These are phyloP conservation scores for Dothiorella sarmentorum DNA, from an alignment of 2,329 filamentous ascomycete genomes.

Conservation along the genomic window DNA sequence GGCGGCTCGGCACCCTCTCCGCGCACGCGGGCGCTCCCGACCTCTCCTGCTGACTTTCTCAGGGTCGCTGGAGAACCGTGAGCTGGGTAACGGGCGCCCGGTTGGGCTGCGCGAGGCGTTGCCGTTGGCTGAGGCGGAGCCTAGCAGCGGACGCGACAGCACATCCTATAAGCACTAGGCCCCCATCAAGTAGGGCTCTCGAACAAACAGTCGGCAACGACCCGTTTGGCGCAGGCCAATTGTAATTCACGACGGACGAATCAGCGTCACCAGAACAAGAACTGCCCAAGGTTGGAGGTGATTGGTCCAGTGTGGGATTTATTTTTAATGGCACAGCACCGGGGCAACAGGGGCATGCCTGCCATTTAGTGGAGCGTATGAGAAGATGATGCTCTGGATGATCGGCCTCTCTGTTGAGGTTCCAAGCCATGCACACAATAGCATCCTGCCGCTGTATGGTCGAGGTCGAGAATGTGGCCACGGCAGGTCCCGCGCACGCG, in stretches of 20 bases:
- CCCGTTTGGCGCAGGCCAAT: background rate
- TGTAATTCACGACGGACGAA: conserved; percentile 1
- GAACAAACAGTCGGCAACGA: background rate
- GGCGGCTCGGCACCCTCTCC: conserved; percentile 10
- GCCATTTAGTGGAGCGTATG: background rate
- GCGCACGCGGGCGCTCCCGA: conserved; percentile 13
- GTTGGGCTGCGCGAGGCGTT: background rate
- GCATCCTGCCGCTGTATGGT: background rate
- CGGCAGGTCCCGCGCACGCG: conserved; percentile 9
- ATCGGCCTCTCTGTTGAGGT: background rate
- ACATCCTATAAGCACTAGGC: conserved; percentile 15
- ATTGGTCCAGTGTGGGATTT: conserved; percentile 10
- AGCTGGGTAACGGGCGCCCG: conserved; percentile 1
- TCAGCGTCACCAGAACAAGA: background rate
- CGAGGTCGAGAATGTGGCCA: background rate
- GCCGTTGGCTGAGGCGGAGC: conserved; percentile 11
- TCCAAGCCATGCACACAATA: background rate
- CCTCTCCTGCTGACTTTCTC: conserved; percentile 1
- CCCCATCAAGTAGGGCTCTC: background rate
- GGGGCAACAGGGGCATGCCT: background rate
- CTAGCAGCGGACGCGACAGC: background rate
- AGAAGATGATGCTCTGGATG: background rate
- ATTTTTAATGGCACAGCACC: conserved; percentile 7
- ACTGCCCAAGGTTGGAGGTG: background rate
- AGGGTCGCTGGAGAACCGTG: conserved; percentile 13